Conservation (phyloP, 139 green algal genomes). For the Chlorella ohadii region DNA sequence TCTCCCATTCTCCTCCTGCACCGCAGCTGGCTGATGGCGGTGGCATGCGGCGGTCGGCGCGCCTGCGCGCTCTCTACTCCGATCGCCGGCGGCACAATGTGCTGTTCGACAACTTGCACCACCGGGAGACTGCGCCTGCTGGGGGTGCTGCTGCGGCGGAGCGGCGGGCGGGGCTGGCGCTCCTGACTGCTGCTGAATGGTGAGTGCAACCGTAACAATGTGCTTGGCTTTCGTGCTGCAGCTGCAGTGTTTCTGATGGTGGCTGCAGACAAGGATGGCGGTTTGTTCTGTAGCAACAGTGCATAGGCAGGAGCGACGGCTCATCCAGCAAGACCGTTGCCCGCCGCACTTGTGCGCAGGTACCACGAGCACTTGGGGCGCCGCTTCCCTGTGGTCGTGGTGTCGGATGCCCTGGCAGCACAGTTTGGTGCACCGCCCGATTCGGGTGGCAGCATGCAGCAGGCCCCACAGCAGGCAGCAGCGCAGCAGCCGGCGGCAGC, state of each 20-base stretch:
- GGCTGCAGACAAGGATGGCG: too few species aligned
- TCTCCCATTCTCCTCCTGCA: not conserved
- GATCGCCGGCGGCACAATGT: slow-evolving; percentile 55
- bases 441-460: not conserved
- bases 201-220: not conserved
- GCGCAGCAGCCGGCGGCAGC: not conserved
- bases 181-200: slow-evolving; percentile 40
- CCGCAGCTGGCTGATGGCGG: slow-evolving; percentile 32
- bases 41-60: slow-evolving; percentile 43
- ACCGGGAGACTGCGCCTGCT: slow-evolving; percentile 34
- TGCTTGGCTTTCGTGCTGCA: too few species aligned
- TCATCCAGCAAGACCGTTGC: too few species aligned
- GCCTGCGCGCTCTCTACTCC: slow-evolving; percentile 62
- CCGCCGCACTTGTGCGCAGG: too few species aligned
- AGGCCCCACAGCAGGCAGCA: not conserved
- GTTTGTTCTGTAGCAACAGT: too few species aligned
- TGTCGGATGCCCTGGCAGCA: slow-evolving; percentile 36
- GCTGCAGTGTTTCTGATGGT: too few species aligned
- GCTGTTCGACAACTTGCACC: slow-evolving; percentile 74
- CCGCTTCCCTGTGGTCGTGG: slow-evolving; percentile 48
- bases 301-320: too few species aligned
- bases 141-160: not conserved
- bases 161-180: not conserved
- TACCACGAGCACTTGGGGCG: slow-evolving; percentile 59
- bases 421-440: slow-evolving; percentile 4